These are phyloP conservation scores for Miscanthus lutarioriparius DNA, from an alignment of 176 grass and related monocot species.

Conservation along the genomic window DNA sequence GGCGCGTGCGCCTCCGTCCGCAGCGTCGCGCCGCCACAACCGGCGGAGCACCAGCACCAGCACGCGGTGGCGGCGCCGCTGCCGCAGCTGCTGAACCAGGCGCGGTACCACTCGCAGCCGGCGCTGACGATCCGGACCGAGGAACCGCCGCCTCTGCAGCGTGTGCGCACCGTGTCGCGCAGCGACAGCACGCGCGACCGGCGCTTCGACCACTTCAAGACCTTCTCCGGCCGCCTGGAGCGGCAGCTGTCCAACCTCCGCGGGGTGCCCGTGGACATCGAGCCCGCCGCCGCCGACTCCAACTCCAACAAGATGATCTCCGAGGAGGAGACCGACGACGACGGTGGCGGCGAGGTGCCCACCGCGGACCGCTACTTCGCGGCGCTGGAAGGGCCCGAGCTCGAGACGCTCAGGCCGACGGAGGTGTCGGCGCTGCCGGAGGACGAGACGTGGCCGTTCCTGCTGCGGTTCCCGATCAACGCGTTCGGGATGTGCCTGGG, in stretches of 20 bases:
- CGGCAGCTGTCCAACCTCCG: slow-evolving; percentile 75
- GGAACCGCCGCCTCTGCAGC: not conserved
- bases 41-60: not conserved
- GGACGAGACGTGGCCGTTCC: slow-evolving; percentile 86
- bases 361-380: slow-evolving; percentile 76
- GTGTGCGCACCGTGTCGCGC: slow-evolving; percentile 9
- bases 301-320: not conserved
- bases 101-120: slow-evolving; percentile 43
- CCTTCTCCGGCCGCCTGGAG: slow-evolving; percentile 78
- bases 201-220: slow-evolving; percentile 81
- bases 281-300: not conserved
- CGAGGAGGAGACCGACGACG: not conserved
- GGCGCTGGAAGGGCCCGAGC: slow-evolving; percentile 75
- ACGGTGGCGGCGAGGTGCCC: slow-evolving; percentile 10
- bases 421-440: slow-evolving; percentile 65
- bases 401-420: slow-evolving; percentile 60
- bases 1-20: slow-evolving; percentile 4
- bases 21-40: not conserved
- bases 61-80: not conserved
- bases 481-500: slow-evolving; percentile 81
- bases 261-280: slow-evolving; percentile 35
- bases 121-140: slow-evolving; percentile 14
- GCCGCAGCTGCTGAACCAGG: slow-evolving; percentile 36
- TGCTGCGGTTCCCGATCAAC: slow-evolving; percentile 73
- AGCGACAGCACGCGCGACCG: slow-evolving; percentile 43